Evolutionary conservation across 2,329 filamentous ascomycete genomes (phyloP).

Genomic region (Colletotrichum sp.): DNA sequence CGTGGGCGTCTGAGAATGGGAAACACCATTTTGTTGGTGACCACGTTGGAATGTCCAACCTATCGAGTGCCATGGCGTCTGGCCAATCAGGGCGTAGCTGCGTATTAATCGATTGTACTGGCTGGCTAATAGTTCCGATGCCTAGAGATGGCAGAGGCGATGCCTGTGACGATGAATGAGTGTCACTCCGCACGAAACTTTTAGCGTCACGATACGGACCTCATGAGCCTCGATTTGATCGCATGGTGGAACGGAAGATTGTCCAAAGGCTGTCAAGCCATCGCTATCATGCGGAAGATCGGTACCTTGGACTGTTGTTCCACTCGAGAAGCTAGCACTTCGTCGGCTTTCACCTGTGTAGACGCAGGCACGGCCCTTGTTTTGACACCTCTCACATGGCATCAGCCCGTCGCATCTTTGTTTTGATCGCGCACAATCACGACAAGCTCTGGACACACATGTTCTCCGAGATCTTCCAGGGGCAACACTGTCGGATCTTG

Average conservation of each 20-base stretch:
- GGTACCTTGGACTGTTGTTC: background rate
- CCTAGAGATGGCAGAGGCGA: rapidly evolving
- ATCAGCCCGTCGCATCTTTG: background rate
- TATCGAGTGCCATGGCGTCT: background rate
- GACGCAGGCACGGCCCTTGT: background rate
- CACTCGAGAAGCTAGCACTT: background rate
- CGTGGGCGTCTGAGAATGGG: background rate
- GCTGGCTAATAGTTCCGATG: background rate
- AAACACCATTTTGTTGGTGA: background rate
- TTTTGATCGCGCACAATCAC: background rate
- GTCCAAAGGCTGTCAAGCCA: background rate
- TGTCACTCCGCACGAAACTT: rapidly evolving
- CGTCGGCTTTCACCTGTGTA: background rate
- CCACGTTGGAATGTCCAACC: background rate
- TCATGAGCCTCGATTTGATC: background rate
- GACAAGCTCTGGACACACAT: background rate
- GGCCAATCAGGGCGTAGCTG: background rate
- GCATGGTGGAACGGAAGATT: background rate
- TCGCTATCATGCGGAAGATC: background rate
- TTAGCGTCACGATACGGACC: background rate
- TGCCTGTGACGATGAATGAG: background rate
- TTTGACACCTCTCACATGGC: background rate
- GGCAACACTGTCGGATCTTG: rapidly evolving
- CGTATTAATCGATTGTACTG: background rate
- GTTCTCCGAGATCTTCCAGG: background rate